Base-by-base conservation (phyloP, 495 filamentous ascomycete species). In the Xylaria longipes region DNA sequence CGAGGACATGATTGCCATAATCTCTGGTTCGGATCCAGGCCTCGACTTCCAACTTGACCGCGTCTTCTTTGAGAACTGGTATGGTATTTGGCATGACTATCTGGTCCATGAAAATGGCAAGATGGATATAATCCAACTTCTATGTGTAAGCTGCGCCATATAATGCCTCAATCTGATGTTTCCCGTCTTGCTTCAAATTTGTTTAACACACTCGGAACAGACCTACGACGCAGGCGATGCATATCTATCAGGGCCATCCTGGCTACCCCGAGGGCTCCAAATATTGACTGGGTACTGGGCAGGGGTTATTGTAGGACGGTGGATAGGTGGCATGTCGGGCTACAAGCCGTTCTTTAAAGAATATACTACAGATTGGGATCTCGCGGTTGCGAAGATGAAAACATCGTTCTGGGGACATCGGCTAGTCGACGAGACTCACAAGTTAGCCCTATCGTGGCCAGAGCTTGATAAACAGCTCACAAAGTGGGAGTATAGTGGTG, bases 51-150 rank as follows among this genome's bases (percentile, higher is more conserved):
- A 74, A n/a, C 48, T 61, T n/a, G 82, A 85, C 73, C 75, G 66
- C 8, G 64, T 81, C 31, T 85, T 85, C 74, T 85, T 85, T 39
- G 76, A 84, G 73, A 85, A 85, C 54, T 85, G 81, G 83, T 84
- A 84, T 65, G 80, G 80, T 29, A 82, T 80, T 43, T 81, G 79
- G 75, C 78, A 84, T 65, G 81, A 83, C 54, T 68, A 78, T 22
- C 22, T 82, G 1, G 33, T 79, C 46, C 29, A 74, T 9, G 77
- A 75, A 39, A 56, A 56, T 56, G 77, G 75, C 17, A 72, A 73
- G 39, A 63, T 83, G 17, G 75, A 80, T 70, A 69, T 78, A 35
- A 77, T 84, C 68, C 82, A 84, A 75, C 70, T 77, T 25, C 64
- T 84, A 43, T 61, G 62, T 60, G 82, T 83, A 65, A 61, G 79